These are phyloP conservation scores for Cadophora sp. DNA, from an alignment of 2,329 filamentous ascomycete genomes.

Conservation along the genomic window DNA sequence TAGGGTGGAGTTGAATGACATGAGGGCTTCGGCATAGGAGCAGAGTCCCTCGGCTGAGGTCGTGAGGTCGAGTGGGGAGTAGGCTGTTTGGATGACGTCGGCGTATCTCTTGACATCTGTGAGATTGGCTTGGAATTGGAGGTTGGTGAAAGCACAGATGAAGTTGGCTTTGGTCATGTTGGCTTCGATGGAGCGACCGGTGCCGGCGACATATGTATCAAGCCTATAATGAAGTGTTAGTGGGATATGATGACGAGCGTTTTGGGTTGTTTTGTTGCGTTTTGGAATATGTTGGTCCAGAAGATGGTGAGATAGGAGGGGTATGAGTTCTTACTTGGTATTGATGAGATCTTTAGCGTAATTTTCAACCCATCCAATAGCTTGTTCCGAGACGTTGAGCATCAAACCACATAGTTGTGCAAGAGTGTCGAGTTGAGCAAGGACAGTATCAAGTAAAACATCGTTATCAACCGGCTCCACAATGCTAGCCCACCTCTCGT, in stretches of 20 bases:
- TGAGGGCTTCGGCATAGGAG: slow-evolving; percentile 62
- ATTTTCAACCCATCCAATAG: slow-evolving; percentile 4
- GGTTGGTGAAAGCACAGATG: slow-evolving; percentile 60
- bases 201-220: slow-evolving; percentile 54
- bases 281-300: background rate
- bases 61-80: slow-evolving; percentile 1
- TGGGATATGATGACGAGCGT: background rate
- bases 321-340: slow-evolving; percentile 9
- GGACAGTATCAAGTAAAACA: slow-evolving; percentile 71
- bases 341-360: slow-evolving; percentile 23
- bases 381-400: background rate
- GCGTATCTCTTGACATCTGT: slow-evolving; percentile 61
- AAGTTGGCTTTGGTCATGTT: slow-evolving; percentile 63
- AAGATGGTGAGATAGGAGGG: background rate
- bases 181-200: slow-evolving; percentile 55
- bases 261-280: background rate
- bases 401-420: slow-evolving; percentile 57
- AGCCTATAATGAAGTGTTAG: slow-evolving; percentile 59
- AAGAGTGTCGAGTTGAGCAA: slow-evolving; percentile 66
- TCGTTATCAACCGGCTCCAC: slow-evolving; percentile 69
- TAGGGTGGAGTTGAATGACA: slow-evolving; percentile 55
- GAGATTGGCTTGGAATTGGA: slow-evolving; percentile 58
- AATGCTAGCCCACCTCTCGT: slow-evolving; percentile 71
- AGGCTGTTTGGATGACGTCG: slow-evolving; percentile 41
- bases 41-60: slow-evolving; percentile 53